These are phyloP conservation scores for Achaetomium macrosporum DNA, from an alignment of 2,329 filamentous ascomycete species.

Conservation along the genomic window DNA sequence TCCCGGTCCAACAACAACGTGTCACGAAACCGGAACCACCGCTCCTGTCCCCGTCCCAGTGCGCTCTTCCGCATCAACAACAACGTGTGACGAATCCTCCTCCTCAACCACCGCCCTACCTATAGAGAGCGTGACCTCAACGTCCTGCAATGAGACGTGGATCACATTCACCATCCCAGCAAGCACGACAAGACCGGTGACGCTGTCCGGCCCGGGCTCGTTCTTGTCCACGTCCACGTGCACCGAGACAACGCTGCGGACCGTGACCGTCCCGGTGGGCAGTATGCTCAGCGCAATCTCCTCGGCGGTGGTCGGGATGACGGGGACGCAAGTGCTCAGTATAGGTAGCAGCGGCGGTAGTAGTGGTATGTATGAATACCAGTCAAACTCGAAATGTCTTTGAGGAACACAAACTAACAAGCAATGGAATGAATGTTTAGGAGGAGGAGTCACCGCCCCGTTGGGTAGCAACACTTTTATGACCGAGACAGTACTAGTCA, in stretches of 20 bases:
- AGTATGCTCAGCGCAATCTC: no score
- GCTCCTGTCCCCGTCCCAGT: no score
- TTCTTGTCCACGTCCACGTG: constrained; percentile 9
- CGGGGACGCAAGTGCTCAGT: neutral
- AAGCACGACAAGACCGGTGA: neutral
- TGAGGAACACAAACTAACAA: no score
- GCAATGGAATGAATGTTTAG: no score
- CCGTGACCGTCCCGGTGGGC: constrained; percentile 6
- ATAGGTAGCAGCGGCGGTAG: neutral
- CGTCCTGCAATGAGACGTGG: no score
- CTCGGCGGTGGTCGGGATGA: neutral
- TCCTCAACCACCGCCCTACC: neutral
- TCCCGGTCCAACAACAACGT: no score
- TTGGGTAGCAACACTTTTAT: neutral
- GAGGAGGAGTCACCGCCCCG: no score
- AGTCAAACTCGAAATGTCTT: no score
- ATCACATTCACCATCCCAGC: neutral
- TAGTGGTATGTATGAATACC: neutral
- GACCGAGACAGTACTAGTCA: neutral
- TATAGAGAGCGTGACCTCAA: no score
- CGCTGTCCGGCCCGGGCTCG: neutral
- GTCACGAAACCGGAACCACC: no score
- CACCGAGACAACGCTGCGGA: constrained; percentile 23
- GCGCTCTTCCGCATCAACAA: no score
- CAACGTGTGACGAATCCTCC: neutral